Evolutionary conservation across 257 asterid species (phyloP).

Genomic region (Linaria vulgaris): DNA sequence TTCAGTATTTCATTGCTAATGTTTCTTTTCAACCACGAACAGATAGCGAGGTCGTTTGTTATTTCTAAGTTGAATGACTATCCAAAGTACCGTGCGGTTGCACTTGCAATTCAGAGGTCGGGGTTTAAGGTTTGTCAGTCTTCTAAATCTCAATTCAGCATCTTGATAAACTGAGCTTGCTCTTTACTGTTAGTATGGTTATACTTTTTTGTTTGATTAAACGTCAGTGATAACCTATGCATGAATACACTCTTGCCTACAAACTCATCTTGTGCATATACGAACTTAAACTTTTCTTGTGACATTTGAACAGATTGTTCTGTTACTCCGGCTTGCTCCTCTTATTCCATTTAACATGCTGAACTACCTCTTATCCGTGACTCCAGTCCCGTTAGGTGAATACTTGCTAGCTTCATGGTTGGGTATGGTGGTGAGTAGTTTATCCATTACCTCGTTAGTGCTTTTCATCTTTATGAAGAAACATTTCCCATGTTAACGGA

Average conservation of each 20-base stretch:
- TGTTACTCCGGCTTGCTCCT: constrained; percentile 94
- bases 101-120: constrained; percentile 76
- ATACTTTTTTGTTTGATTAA: constrained; percentile 7
- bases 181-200: constrained; percentile 18
- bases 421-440: constrained; percentile 88
- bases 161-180: background rate
- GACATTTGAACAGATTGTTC: constrained; percentile 63
- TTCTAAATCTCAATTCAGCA: constrained; percentile 14
- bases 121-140: constrained; percentile 73
- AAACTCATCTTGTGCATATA: constrained; percentile 17
- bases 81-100: constrained; percentile 89
- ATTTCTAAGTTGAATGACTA: constrained; percentile 88
- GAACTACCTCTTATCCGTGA: constrained; percentile 94
- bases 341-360: constrained; percentile 92
- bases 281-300: constrained; percentile 17
- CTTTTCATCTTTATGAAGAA: background rate
- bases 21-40: constrained; percentile 23
- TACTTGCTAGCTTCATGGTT: constrained; percentile 96
- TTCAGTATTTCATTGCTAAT: constrained; percentile 13
- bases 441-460: background rate
- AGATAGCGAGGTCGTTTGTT: constrained; percentile 93
- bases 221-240: constrained; percentile 1
- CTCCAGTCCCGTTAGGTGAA: constrained; percentile 80
- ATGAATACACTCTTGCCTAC: background rate
- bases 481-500: constrained; percentile 4